Evolutionary conservation across 352 stramenopile species (phyloP), one percentile per base, ranked within the genome.

Genomic region (Pythium rhizo-oryzae): DNA sequence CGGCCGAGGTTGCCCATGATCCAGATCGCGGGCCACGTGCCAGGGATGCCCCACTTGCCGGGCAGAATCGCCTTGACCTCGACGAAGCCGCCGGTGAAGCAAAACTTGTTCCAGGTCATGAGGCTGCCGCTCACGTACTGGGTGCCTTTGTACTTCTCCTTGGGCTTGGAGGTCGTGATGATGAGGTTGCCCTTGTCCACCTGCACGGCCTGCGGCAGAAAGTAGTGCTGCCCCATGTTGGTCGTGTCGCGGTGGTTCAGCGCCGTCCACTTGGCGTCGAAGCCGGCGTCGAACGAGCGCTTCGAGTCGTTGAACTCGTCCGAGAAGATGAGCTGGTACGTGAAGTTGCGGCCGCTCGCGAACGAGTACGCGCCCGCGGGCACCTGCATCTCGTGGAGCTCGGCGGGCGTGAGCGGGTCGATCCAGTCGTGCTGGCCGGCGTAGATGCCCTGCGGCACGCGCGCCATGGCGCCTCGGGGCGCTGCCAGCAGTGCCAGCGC

Each of bases 21-120:
- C 97, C 97, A 99, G 67, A 99, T 94, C 50, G 97, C 97, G 0
- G 97, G 97, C 97, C 97, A 99, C 24, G 98, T 93, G 37, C 97
- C 97, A 0, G 93, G 93, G 69, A 98, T 94, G 59, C 93, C 87
- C 70, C 89, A 95, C 71, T 98, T 98, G 21, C 97, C 97, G 0
- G 97, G 97, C 28, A 99, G 76, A 65, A 98, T 95, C 33, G 97
- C 93, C 44, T 84, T 73, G 35, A 99, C 94, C 76, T 99, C 96
- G 8, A 99, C 72, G 53, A 97, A 99, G 23, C 97, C 97, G 60
- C 97, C 97, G 4, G 97, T 99, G 80, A 98, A 99, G 76, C 97
- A 99, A 74, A 99, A 99, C 80, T 99, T 99, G 86, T 99, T 98
- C 97, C 97, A 99, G 24, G 82, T 93, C 74, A 98, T 96, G n/a